phyloP scores from a whole-genome alignment of 192 early-diverging fungal genomes.

The Gonapodya prolifera region DNA sequence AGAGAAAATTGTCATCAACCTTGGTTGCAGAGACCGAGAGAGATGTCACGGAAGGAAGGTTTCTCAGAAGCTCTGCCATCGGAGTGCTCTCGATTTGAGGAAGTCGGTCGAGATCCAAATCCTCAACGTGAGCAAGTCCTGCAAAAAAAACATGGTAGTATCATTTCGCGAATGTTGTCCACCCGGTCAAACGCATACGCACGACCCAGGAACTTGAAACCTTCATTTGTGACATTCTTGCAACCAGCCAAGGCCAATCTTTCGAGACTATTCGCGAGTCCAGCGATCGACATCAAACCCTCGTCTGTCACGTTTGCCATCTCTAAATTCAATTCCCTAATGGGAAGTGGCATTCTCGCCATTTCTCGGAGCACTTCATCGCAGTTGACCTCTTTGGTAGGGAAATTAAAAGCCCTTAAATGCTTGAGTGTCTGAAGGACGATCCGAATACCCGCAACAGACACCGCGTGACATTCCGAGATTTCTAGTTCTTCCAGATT shows the following conservation, averaged over 20 bases:
- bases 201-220: background rate
- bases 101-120: background rate
- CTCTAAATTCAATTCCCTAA: background rate
- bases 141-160: background rate
- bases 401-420: background rate
- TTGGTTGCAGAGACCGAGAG: background rate
- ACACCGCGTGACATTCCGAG: background rate
- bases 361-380: background rate
- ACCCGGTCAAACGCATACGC: background rate
- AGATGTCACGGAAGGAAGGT: background rate
- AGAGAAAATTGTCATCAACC: background rate
- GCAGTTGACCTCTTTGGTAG: background rate
- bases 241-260: background rate
- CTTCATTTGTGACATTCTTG: background rate
- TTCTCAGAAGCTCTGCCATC: background rate
- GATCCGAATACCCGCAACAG: background rate
- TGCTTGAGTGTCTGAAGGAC: background rate
- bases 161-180: background rate
- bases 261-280: background rate
- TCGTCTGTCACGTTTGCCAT: background rate
- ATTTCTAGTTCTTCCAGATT: background rate
- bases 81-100: background rate
- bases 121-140: background rate
- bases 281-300: background rate
- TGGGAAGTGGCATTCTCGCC: background rate